A percentile compares a stretch with the other conserved stretches of the same genome.
phyloP scores from a whole-genome alignment of 2,329 filamentous ascomycete species.

The Bimuria novae-zelandiae region DNA sequence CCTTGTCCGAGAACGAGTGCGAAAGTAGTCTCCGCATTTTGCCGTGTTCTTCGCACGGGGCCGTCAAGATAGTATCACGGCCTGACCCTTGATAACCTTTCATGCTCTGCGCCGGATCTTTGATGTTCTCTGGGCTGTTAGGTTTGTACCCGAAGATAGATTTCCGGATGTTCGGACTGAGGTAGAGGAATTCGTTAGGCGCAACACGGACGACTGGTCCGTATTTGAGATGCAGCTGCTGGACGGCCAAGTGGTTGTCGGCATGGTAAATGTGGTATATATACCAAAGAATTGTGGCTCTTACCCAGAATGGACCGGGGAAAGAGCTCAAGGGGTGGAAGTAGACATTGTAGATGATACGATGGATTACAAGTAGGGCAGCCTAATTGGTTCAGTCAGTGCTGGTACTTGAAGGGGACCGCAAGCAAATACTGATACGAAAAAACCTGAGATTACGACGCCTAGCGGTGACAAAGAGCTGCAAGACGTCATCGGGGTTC shows the following conservation, averaged over 20 bases:
- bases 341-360: neutral
- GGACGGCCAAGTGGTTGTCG: neutral
- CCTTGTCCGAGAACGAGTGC: conserved; percentile 36
- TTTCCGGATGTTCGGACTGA: neutral
- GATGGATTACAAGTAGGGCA: neutral
- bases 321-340: neutral
- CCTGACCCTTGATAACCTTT: neutral
- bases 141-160: neutral
- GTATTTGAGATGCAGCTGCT: neutral
- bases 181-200: neutral
- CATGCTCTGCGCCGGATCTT: neutral
- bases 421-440: no score
- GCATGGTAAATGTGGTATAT: neutral
- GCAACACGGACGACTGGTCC: neutral
- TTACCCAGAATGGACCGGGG: neutral
- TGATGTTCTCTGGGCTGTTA: neutral
- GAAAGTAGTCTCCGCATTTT: conserved; percentile 22
- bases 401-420: no score
- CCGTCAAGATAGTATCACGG: neutral
- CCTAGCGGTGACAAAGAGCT: no score
- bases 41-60: neutral
- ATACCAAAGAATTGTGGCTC: neutral
- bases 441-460: no score
- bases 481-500: no score
- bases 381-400: no score